A percentile compares a stretch with the other conserved stretches of the same genome.
Evolutionary conservation across 305 asterid species (phyloP).

Genomic region (Salvia sclarea): DNA sequence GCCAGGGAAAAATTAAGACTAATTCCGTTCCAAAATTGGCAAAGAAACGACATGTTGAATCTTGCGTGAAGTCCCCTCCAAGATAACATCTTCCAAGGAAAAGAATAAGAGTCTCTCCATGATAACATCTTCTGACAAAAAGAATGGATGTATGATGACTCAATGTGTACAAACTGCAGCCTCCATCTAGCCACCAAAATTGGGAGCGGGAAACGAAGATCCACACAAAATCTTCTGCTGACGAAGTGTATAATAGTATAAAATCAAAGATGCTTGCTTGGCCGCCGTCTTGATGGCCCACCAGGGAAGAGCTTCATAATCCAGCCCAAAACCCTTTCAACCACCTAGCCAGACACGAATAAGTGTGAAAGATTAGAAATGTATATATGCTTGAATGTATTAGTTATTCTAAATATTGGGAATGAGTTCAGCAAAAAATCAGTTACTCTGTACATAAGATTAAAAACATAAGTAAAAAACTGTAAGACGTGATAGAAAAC

Average conservation of each 20-base stretch:
- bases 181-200: constrained; percentile 47
- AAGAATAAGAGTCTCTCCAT: constrained; percentile 45
- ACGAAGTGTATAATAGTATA: neutral
- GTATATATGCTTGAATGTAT: neutral
- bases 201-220: constrained; percentile 30
- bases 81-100: constrained; percentile 41
- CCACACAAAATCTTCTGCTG: constrained; percentile 33
- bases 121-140: constrained; percentile 43
- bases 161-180: constrained; percentile 54
- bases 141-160: constrained; percentile 47
- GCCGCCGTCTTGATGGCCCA: constrained; percentile 83
- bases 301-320: constrained; percentile 98
- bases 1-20: constrained; percentile 14
- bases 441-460: neutral
- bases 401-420: neutral
- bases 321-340: constrained; percentile 96
- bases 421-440: too few relatives aligned
- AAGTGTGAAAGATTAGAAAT: constrained; percentile 5
- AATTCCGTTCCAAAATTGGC: constrained; percentile 36
- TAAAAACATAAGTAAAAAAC: neutral
- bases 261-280: constrained; percentile 72
- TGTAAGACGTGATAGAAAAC: neutral
- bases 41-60: constrained; percentile 32
- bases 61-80: constrained; percentile 32
- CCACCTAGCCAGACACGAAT: constrained; percentile 56